Base-by-base conservation (phyloP, 306 rosid genomes). In the Sindora glabra region DNA sequence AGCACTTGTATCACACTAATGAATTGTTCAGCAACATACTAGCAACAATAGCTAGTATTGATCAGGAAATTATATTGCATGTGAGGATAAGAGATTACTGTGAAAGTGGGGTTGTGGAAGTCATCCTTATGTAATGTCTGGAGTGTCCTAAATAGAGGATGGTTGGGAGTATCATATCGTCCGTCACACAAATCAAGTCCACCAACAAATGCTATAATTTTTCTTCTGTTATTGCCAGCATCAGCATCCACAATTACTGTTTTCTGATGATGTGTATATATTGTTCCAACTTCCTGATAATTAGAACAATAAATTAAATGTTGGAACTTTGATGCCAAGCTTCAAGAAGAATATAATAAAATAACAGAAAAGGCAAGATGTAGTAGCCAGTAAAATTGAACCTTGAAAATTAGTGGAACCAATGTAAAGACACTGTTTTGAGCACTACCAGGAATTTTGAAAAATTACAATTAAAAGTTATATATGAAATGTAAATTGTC, bases 151-250 rank as follows among this genome's bases (percentile, higher is more conserved):
- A 89, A 82, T 61, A 89, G 38, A 64, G 90, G 70, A 68, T 89
- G 99, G 15, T 74, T 37, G 40, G 99, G 99, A 70, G 81, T 77
- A 79, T 92, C 99, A 68, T 83, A 92, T 69, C 99, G 82, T 12
- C 99, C 99, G 7, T 92, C 95, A 69, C 99, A 92, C 67, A 92
- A 71, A 76, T 92, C 99, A 40, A 92, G 95, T 67, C 99, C 99
- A 27, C 99, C 99, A 67, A 92, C 89, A 78, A 92, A 92, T 61
- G 99, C 94, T 41, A 86, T 50, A 61, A 92, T 86, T 75, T 92
- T 92, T 81, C 96, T 84, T 71, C 60, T 73, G 62, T 52, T 58
- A 73, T 77, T 48, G 57, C 94, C 99, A 66, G 96, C 90, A 64
- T 83, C 95, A 69, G 95, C 87, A 64, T 92, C 99, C 60, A 89